Percentiles rank a stretch among this genome's conserved stretches.
Evolutionary conservation across 208 protist genomes (phyloP).

Genomic region (Leishmania tarentolae): DNA sequence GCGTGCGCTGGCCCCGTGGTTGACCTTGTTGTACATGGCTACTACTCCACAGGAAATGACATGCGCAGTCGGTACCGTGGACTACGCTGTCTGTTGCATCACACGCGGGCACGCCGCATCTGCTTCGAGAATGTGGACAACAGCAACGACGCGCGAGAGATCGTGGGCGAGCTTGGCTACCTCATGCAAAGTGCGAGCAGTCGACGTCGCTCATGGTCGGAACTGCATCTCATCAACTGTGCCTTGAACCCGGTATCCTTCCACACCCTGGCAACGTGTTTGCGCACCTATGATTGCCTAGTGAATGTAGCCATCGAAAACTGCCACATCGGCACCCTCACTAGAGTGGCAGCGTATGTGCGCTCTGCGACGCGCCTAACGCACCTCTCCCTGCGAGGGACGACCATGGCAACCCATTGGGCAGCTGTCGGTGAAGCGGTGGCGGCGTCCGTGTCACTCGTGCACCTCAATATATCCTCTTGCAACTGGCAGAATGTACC

Average conservation of each 20-base stretch:
- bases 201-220: slow-evolving; percentile 11
- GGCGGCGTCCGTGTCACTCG: slow-evolving; percentile 24
- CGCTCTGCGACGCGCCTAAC: slow-evolving; percentile 26
- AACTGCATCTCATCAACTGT: slow-evolving; percentile 29
- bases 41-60: slow-evolving; percentile 46
- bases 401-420: slow-evolving; percentile 41
- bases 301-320: slow-evolving; percentile 47
- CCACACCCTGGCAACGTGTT: slow-evolving; percentile 15
- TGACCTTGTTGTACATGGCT: slow-evolving; percentile 44
- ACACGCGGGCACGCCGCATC: slow-evolving; percentile 42
- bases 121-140: slow-evolving; percentile 38
- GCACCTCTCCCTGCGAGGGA: slow-evolving; percentile 55
- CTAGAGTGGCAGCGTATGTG: slow-evolving; percentile 38
- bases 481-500: slow-evolving; percentile 49
- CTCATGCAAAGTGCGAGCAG: slow-evolving; percentile 9
- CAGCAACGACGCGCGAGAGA: slow-evolving; percentile 42
- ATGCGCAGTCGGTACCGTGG: slow-evolving; percentile 43
- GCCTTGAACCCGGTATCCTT: slow-evolving; percentile 23
- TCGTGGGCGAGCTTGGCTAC: slow-evolving; percentile 48
- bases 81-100: slow-evolving; percentile 62
- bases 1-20: slow-evolving; percentile 40
- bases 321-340: slow-evolving; percentile 35
- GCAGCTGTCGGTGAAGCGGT: slow-evolving; percentile 36
- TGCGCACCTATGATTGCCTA: slow-evolving; percentile 37
- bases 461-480: slow-evolving; percentile 37